These are phyloP conservation scores for Thuidium tamariscinum DNA, from an alignment of 225 moss, liverwort and hornwort species.

Conservation along the genomic window DNA sequence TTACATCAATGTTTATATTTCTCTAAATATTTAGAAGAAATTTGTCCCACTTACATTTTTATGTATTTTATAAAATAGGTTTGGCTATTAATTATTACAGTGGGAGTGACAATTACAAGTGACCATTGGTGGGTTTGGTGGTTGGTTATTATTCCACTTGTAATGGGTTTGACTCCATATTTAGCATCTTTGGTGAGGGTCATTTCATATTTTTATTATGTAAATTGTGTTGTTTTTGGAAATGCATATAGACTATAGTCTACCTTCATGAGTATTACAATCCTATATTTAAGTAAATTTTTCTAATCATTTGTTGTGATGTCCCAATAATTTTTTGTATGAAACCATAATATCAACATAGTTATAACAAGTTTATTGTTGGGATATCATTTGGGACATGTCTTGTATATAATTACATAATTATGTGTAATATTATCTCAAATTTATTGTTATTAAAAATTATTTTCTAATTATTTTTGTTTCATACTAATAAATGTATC, in stretches of 20 bases:
- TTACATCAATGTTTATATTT: background rate
- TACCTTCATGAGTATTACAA: rapidly evolving
- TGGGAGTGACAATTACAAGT: constrained; percentile 26
- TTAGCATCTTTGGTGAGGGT: constrained; percentile 16
- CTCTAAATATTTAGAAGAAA: background rate
- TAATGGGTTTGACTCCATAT: constrained; percentile 11
- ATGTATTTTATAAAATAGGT: background rate
- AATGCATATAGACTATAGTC: background rate
- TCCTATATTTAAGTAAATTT: too few species aligned
- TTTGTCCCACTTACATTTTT: background rate
- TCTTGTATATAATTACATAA: background rate
- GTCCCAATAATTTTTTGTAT: background rate
- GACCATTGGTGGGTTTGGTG: constrained; percentile 49
- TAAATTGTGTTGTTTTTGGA: too few species aligned
- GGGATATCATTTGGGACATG: too few species aligned
- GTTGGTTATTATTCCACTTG: constrained; percentile 16
- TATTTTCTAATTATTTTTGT: too few species aligned
- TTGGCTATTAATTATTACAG: constrained; percentile 33
- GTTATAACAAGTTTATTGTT: background rate
- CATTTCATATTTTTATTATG: too few species aligned
- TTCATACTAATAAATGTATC: background rate
- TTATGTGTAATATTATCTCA: background rate
- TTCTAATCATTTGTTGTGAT: too few species aligned
- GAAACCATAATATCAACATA: background rate
- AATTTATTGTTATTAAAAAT: too few species aligned